Evolutionary conservation across 75 land plant genomes (phyloP).

Genomic region (Picea sitchensis): DNA sequence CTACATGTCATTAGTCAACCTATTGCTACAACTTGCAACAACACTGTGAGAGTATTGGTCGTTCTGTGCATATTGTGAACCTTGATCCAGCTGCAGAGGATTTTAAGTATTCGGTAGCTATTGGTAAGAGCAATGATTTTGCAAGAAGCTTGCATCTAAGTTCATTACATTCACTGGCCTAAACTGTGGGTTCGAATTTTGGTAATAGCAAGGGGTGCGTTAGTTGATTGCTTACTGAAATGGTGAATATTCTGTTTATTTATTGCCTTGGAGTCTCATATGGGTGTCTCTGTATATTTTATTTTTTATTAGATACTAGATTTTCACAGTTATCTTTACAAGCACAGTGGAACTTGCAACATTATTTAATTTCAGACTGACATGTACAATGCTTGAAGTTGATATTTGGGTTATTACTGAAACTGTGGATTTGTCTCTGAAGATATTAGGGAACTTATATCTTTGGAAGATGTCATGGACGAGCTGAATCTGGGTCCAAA

Average conservation of each 20-base stretch:
- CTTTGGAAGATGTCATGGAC: conserved; percentile 98
- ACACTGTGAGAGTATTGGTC: conserved; percentile 71
- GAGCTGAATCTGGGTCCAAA: conserved; percentile 93
- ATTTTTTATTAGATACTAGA: neutral
- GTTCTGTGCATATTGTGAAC: conserved; percentile 83
- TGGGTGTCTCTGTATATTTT: neutral
- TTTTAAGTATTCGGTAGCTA: conserved; percentile 89
- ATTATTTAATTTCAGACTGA: neutral
- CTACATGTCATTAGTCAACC: conserved; percentile 61
- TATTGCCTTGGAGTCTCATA: neutral
- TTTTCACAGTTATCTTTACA: neutral
- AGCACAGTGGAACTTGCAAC: neutral
- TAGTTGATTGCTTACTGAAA: neutral
- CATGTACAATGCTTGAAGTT: neutral
- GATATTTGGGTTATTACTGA: neutral
- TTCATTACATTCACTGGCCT: neutral
- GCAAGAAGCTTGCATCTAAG: neutral
- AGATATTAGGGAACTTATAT: conserved; percentile 94
- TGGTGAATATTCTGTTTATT: neutral
- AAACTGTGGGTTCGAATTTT: neutral
- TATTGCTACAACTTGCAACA: conserved; percentile 83
- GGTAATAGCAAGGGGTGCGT: neutral
- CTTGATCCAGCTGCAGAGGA: conserved; percentile 95
- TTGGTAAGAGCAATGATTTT: conserved; percentile 42
- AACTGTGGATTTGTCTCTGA: conserved; percentile 13